Percentiles rank a stretch among this genome's conserved stretches.
These are phyloP conservation scores for Coemansia sp. DNA, from an alignment of 192 early-diverging fungal species.

Conservation along the genomic window DNA sequence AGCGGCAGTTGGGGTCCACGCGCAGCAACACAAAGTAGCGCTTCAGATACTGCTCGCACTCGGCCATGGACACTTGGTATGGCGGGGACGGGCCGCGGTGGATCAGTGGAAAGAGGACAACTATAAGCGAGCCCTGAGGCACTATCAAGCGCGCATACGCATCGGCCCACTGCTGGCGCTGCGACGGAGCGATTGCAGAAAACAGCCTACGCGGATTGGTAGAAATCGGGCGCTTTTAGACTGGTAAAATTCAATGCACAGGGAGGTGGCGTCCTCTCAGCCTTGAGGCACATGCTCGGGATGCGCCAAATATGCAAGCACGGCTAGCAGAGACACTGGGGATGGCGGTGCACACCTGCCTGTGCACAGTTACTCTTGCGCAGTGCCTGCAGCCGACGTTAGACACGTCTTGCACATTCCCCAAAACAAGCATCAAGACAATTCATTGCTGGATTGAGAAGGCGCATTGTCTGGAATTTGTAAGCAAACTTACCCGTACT, in stretches of 20 bases:
- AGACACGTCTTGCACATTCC: background rate
- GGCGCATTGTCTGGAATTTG: background rate
- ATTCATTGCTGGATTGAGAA: background rate
- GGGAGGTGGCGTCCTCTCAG: background rate
- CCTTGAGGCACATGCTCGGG: background rate
- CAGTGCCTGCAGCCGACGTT: background rate
- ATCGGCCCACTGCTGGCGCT: slow-evolving; percentile 46
- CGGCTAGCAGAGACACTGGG: no score
- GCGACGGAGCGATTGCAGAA: slow-evolving; percentile 39
- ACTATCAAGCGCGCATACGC: slow-evolving; percentile 39
- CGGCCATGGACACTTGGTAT: slow-evolving; percentile 43
- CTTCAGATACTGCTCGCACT: slow-evolving; percentile 40
- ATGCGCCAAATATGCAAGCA: background rate
- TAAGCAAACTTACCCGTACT: slow-evolving; percentile 45
- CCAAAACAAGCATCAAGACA: background rate
- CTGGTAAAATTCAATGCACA: background rate
- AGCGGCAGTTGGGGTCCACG: slow-evolving; percentile 44
- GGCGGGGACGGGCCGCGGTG: slow-evolving; percentile 33
- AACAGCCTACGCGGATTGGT: slow-evolving; percentile 29
- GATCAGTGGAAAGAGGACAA: slow-evolving; percentile 44
- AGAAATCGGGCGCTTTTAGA: slow-evolving; percentile 1
- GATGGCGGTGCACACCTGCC: background rate
- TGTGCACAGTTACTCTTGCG: slow-evolving; percentile 4
- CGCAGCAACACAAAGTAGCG: slow-evolving; percentile 49
- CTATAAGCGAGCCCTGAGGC: slow-evolving; percentile 45